phyloP scores from a whole-genome alignment of 805 yeast genomes.

The Wickerhamomyces queroliae region DNA sequence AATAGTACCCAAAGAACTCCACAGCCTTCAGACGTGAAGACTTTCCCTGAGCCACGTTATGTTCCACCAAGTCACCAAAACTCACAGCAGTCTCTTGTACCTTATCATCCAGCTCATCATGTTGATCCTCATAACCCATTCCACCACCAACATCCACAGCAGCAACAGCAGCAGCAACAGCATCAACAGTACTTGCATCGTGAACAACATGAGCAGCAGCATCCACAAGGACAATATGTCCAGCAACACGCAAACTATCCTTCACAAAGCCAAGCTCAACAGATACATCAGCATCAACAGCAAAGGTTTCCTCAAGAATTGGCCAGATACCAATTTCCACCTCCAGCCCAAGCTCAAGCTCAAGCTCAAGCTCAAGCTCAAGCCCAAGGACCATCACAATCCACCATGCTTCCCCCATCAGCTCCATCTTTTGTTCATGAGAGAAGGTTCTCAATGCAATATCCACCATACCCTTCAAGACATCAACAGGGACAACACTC shows the following conservation, averaged over 20 bases:
- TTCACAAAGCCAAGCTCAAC: not conserved
- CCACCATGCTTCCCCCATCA: not conserved
- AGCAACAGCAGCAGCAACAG: not conserved
- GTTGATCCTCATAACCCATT: not conserved
- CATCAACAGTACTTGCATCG: not conserved
- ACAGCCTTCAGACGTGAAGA: not conserved
- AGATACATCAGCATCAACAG: not conserved
- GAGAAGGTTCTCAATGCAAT: conserved; percentile 4
- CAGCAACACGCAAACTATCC: not conserved
- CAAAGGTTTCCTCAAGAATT: not conserved
- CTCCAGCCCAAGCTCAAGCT: conserved; percentile 1
- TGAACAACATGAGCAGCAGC: not conserved
- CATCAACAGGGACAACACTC: conserved; percentile 1
- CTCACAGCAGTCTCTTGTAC: no score
- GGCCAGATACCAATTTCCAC: not conserved
- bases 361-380: not conserved
- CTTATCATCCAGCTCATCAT: no score
- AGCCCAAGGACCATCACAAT: not conserved
- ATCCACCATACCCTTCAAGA: conserved; percentile 1
- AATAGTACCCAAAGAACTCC: not conserved
- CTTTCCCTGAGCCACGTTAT: not conserved
- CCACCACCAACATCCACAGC: not conserved
- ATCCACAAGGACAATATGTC: not conserved
- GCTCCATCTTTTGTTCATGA: not conserved
- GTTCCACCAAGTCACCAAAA: not conserved